These are phyloP conservation scores for Lactifluus volemus DNA, from an alignment of 768 basidiomycete genomes.

Conservation along the genomic window DNA sequence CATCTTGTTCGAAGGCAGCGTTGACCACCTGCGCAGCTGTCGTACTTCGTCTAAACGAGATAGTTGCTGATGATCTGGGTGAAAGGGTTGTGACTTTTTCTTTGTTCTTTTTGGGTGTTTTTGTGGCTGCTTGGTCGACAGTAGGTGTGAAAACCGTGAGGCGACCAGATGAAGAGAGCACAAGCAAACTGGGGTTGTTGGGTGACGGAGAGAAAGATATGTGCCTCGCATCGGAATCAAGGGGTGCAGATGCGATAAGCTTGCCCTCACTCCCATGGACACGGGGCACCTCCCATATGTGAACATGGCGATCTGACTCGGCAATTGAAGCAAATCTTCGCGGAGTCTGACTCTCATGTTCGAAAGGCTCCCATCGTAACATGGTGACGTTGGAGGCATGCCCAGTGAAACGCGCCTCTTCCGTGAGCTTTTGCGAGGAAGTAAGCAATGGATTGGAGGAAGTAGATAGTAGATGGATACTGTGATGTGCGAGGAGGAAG, in stretches of 20 bases:
- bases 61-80: conserved; percentile 41
- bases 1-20: conserved; percentile 37
- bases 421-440: conserved; percentile 35
- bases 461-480: conserved; percentile 44
- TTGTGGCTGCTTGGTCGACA: conserved; percentile 32
- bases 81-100: conserved; percentile 42
- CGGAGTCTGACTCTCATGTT: conserved; percentile 27
- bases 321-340: conserved; percentile 51
- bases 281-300: conserved; percentile 49
- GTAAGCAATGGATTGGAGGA: conserved; percentile 23
- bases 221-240: conserved; percentile 54
- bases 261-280: conserved; percentile 37
- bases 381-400: conserved; percentile 50
- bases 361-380: conserved; percentile 42
- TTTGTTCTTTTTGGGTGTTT: conserved; percentile 33
- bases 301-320: conserved; percentile 52
- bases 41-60: conserved; percentile 32
- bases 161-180: conserved; percentile 52
- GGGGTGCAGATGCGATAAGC: conserved; percentile 49
- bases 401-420: conserved; percentile 49
- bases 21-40: conserved; percentile 35
- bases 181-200: conserved; percentile 36
- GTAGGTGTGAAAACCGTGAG: conserved; percentile 50
- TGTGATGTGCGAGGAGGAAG: conserved; percentile 52
- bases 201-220: conserved; percentile 27